Evolutionary conservation across 2,329 filamentous ascomycete species (phyloP), one percentile per base, ranked within the genome.

Genomic region (Madurella mycetomatis): DNA sequence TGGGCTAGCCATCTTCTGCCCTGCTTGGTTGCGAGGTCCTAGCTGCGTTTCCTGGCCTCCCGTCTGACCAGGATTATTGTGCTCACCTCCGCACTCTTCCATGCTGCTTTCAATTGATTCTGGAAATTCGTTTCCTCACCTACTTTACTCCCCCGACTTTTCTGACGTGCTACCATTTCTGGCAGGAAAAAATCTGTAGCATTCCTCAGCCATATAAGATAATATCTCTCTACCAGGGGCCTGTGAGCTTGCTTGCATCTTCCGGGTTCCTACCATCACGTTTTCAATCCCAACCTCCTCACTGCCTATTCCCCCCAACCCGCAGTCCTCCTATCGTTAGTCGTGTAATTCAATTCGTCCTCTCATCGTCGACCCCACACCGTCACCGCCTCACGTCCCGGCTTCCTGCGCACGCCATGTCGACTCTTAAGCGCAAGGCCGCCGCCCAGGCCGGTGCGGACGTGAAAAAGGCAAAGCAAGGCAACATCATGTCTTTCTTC

Each of bases 401-500:
- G 17, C 52, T 40, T 43, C 32, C 43, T 40, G 31, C 47, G 15
- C 15, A 31, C 63, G 65, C 57, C 52, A 82, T 82, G 79, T 77
- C 79, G 46, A 75, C 79, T 11, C 72, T 83, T 59, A 90, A 90
- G 73, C 84, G 87, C 62, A 88, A 88, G 73, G 80, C 81, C 42
- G 75, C 71, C 53, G 73, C 76, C 51, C 66, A 76, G 18, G 66
- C 72, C 11, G 70, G 50, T 32, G 49, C 69, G 0, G 83, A 86
- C 42, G 66, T 77, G 44, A 92, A 92, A 70, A 92, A 91, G 69
- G 68, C 84, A 55, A 90, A 86, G 71, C 76, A 81, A 50, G 83
- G 79, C 58, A 91, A 79, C 73, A 95, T 99, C 67, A 92, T 86
- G 30, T 88, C 90, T 15, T 97, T 97, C 78, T 97, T 99, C 66